A percentile compares a stretch with the other conserved stretches of the same genome.
These are phyloP conservation scores for Cercospora nicotianae DNA, from an alignment of 2,329 filamentous ascomycete genomes.

Conservation along the genomic window DNA sequence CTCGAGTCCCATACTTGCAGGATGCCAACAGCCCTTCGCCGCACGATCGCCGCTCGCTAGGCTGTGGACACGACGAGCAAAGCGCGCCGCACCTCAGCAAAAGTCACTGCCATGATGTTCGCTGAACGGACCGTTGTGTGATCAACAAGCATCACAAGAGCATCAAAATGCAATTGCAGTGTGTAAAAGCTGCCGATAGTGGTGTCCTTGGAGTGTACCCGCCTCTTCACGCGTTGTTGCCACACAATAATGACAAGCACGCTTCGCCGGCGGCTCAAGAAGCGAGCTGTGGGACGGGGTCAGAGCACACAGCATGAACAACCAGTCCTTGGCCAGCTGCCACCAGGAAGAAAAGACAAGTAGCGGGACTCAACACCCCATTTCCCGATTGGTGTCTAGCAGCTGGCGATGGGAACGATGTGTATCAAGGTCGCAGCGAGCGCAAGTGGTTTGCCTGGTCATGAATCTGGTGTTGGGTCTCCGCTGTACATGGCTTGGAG, in stretches of 20 bases:
- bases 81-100: neutral
- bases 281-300: neutral
- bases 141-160: neutral
- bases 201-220: neutral
- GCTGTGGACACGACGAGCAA: too few relatives aligned
- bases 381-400: slow-evolving; percentile 1
- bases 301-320: neutral
- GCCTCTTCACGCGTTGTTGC: neutral
- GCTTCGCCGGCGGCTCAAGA: neutral
- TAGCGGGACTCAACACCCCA: slow-evolving; percentile 3
- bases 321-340: neutral
- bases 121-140: neutral
- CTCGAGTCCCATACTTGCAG: too few relatives aligned
- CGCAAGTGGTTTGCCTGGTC: neutral
- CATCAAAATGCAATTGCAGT: neutral
- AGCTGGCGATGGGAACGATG: neutral
- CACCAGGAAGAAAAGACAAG: slow-evolving; percentile 6
- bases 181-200: neutral
- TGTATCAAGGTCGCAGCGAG: neutral
- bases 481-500: neutral
- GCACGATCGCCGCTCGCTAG: too few relatives aligned
- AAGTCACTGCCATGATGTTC: neutral
- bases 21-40: too few relatives aligned
- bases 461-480: neutral
- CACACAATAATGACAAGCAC: neutral